These are phyloP conservation scores for Beauveria scarabaeidicola DNA, from an alignment of 2,329 filamentous ascomycete species.

Conservation along the genomic window DNA sequence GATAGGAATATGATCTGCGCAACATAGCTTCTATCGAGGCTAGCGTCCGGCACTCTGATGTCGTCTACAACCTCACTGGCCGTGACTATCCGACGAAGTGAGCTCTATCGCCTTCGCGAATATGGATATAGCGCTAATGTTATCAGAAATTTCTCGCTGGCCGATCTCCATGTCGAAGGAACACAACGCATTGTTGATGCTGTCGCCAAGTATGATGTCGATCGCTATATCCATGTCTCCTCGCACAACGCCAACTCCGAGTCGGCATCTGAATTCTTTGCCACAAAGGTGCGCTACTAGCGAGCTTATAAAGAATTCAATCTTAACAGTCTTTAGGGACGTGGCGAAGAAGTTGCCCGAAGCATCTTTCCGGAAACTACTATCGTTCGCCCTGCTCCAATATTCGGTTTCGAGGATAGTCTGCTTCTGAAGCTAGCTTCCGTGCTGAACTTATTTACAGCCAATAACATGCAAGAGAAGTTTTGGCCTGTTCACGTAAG, in stretches of 20 bases:
- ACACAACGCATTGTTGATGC: constrained; percentile 88
- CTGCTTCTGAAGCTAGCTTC: constrained; percentile 79
- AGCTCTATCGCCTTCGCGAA: constrained; percentile 18
- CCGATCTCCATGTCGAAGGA: constrained; percentile 89
- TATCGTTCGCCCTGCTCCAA: constrained; percentile 84
- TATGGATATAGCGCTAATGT: constrained; percentile 25
- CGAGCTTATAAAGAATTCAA: background rate
- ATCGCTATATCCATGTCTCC: constrained; percentile 93
- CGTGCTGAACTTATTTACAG: constrained; percentile 72
- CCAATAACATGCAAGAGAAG: constrained; percentile 88
- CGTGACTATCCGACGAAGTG: constrained; percentile 95
- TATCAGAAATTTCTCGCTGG: constrained; percentile 77
- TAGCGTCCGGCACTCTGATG: constrained; percentile 91
- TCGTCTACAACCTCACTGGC: constrained; percentile 93
- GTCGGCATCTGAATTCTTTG: constrained; percentile 81
- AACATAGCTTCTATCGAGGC: constrained; percentile 96
- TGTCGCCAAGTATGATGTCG: constrained; percentile 94
- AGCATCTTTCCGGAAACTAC: constrained; percentile 94
- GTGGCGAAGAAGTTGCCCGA: constrained; percentile 74
- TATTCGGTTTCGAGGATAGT: constrained; percentile 93
- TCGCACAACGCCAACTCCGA: constrained; percentile 80
- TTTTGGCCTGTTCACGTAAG: constrained; percentile 84
- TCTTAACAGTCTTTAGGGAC: constrained; percentile 43
- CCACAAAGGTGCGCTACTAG: constrained; percentile 60
- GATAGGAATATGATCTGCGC: constrained; percentile 81